A percentile compares a stretch with the other conserved stretches of the same genome.
Conservation (phyloP, 176 grass and related monocot genomes). For the Ampelocalamus luodianensis region DNA sequence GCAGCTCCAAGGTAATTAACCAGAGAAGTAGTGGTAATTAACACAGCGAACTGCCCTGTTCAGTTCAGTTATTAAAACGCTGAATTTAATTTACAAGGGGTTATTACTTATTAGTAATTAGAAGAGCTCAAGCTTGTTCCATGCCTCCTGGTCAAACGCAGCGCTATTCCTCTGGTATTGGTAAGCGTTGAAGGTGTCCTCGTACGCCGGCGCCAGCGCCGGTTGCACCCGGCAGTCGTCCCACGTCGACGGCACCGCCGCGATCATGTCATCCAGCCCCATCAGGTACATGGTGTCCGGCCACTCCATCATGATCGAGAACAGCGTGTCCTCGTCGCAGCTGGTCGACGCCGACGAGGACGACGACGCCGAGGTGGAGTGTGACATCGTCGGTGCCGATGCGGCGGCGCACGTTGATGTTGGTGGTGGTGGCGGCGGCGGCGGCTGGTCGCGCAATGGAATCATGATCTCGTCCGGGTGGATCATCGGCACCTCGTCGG, state of each 20-base stretch:
- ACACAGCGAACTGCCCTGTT: conserved; percentile 4
- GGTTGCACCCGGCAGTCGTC: conserved; percentile 7
- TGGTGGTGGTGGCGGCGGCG: not conserved
- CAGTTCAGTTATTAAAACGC: not conserved
- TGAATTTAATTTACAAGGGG: conserved; percentile 9
- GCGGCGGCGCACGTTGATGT: not conserved
- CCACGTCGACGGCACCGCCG: conserved; percentile 19
- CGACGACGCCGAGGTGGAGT: conserved; percentile 39
- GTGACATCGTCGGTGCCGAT: conserved; percentile 36
- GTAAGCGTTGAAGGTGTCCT: conserved; percentile 48
- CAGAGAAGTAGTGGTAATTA: not conserved
- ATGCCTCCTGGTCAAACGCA: conserved; percentile 60
- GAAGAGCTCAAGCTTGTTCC: conserved; percentile 71
- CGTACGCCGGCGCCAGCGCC: conserved; percentile 2
- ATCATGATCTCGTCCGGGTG: conserved; percentile 71
- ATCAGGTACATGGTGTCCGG: conserved; percentile 45
- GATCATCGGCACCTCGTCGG: conserved; percentile 81
- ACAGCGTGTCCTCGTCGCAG: conserved; percentile 45
- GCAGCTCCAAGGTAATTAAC: not conserved
- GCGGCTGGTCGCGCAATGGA: conserved; percentile 21
- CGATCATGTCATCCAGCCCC: conserved; percentile 56
- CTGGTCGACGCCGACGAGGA: conserved; percentile 52
- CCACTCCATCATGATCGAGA: conserved; percentile 54
- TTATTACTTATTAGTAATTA: conserved; percentile 39
- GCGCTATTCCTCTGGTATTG: conserved; percentile 30